These are phyloP conservation scores for Chrysanthemum seticuspe DNA, from an alignment of 129 eudicot species.

Conservation along the genomic window DNA sequence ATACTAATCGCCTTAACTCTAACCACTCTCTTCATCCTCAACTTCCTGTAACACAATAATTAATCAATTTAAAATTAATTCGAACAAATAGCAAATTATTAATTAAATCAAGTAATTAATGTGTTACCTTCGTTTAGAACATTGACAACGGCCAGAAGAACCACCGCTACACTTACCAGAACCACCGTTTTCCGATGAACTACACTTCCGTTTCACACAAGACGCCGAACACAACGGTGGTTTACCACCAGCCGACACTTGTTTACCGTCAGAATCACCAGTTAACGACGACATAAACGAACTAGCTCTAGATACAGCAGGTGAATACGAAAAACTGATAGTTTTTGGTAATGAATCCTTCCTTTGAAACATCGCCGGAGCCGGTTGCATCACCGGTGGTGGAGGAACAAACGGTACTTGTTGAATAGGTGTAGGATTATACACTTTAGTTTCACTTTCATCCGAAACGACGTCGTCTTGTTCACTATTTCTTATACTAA, in stretches of 20 bases:
- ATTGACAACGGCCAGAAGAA: slow-evolving; percentile 69
- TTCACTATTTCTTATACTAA: background rate
- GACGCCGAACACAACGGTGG: slow-evolving; percentile 64
- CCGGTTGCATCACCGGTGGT: background rate
- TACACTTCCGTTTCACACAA: slow-evolving; percentile 69
- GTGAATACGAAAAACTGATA: slow-evolving; percentile 64
- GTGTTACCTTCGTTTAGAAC: slow-evolving; percentile 71
- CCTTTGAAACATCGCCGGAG: slow-evolving; percentile 31
- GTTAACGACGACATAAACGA: slow-evolving; percentile 71
- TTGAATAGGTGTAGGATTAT: slow-evolving; percentile 74
- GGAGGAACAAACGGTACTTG: slow-evolving; percentile 53
- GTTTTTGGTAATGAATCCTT: slow-evolving; percentile 49
- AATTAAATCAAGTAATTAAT: background rate
- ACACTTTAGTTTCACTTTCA: slow-evolving; percentile 43
- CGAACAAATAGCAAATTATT: background rate
- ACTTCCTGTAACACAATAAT: slow-evolving; percentile 39
- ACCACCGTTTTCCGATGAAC: slow-evolving; percentile 58
- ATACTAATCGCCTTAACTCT: slow-evolving; percentile 89
- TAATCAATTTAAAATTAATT: background rate
- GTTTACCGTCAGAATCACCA: slow-evolving; percentile 50
- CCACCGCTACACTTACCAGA: slow-evolving; percentile 93
- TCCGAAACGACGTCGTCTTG: slow-evolving; percentile 32
- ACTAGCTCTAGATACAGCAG: slow-evolving; percentile 54
- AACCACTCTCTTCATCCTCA: slow-evolving; percentile 66
- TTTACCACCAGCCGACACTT: slow-evolving; percentile 58